Conservation (phyloP, 495 filamentous ascomycete genomes). For the Chaetomium tenue region DNA sequence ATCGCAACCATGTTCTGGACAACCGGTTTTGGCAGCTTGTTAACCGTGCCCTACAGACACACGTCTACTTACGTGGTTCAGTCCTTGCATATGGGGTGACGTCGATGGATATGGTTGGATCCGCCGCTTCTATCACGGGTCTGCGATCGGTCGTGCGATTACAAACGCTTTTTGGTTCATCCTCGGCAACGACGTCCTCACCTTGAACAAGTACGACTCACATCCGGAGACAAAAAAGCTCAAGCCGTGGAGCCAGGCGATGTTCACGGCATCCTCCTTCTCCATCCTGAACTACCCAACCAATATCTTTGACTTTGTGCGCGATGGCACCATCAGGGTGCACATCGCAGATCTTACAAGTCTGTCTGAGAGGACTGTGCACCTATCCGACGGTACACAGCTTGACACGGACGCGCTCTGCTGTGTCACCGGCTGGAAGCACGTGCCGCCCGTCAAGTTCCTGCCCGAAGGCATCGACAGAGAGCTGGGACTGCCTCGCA, state of each 20-base stretch:
- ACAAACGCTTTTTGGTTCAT: conserved; percentile 67
- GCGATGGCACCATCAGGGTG: conserved; percentile 57
- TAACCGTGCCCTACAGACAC: conserved; percentile 32
- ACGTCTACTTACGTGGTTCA: conserved; percentile 46
- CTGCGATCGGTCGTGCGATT: conserved; percentile 63
- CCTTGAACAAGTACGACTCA: conserved; percentile 56
- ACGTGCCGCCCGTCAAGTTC: conserved; percentile 62
- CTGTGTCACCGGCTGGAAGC: conserved; percentile 68
- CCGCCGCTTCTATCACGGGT: conserved; percentile 61
- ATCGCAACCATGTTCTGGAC: not conserved
- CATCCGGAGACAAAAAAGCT: conserved; percentile 64
- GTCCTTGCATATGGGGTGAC: conserved; percentile 47
- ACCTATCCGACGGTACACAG: conserved; percentile 55
- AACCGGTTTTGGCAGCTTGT: not conserved
- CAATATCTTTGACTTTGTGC: conserved; percentile 62
- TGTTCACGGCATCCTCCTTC: conserved; percentile 62
- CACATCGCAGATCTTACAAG: conserved; percentile 60
- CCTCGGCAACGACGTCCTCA: conserved; percentile 58
- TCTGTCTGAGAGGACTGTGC: conserved; percentile 50
- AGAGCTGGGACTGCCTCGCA: conserved; percentile 48
- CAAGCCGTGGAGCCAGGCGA: conserved; percentile 60
- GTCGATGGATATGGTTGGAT: conserved; percentile 43
- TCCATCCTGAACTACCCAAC: conserved; percentile 69
- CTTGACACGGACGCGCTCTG: conserved; percentile 64
- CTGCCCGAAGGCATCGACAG: conserved; percentile 54